phyloP scores from a whole-genome alignment of 2,329 filamentous ascomycete genomes.

The Orbilia ellipsospora region DNA sequence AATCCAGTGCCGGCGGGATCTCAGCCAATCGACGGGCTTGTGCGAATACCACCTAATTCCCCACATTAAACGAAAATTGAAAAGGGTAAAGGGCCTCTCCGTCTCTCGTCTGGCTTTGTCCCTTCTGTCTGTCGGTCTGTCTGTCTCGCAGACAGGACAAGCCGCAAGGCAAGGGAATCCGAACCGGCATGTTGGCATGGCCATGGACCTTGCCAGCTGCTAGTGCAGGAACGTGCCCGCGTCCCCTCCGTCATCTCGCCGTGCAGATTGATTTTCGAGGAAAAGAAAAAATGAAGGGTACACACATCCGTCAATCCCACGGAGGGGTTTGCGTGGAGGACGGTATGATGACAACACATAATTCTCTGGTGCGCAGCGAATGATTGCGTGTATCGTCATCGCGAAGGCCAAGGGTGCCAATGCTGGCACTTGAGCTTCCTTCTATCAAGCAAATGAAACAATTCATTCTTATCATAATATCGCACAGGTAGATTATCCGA shows the following conservation, averaged over 20 bases:
- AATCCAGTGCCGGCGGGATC: slow-evolving; percentile 11
- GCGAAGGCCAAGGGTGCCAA: too few species aligned
- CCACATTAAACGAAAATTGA: slow-evolving; percentile 13
- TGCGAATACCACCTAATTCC: slow-evolving; percentile 7
- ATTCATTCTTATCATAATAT: too few species aligned
- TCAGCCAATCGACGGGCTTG: slow-evolving; percentile 28
- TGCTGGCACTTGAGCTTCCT: too few species aligned
- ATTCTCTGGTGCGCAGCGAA: slow-evolving; percentile 4
- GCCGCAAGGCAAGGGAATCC: slow-evolving; percentile 29
- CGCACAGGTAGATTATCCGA: too few species aligned
- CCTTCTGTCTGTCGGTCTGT: background rate
- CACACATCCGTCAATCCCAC: slow-evolving; percentile 2
- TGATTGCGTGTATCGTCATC: background rate
- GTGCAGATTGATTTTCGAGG: slow-evolving; percentile 17
- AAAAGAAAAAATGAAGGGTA: background rate
- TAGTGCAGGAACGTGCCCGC: slow-evolving; percentile 36
- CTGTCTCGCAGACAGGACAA: background rate
- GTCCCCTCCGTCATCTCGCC: slow-evolving; percentile 35
- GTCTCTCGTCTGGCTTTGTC: too few species aligned
- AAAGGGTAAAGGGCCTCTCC: too few species aligned
- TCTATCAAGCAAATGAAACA: too few species aligned
- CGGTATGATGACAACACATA: slow-evolving; percentile 11
- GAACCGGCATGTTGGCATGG: slow-evolving; percentile 18
- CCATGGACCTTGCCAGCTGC: slow-evolving; percentile 10
- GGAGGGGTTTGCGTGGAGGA: background rate